Evolutionary conservation across 164 flowering plant genomes (phyloP).

Genomic region (Sedum album): DNA sequence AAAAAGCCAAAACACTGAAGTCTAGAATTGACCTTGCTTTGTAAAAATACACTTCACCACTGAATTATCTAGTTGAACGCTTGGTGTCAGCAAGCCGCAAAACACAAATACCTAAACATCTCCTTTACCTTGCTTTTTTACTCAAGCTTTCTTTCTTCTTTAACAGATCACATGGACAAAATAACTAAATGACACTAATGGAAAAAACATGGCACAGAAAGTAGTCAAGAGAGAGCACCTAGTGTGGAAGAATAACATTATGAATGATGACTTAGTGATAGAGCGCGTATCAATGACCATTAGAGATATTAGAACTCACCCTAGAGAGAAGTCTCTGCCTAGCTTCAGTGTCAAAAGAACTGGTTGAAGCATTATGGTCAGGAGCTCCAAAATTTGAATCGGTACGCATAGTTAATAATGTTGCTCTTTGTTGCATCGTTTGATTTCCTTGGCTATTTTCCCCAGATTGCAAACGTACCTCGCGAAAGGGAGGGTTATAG

Average conservation of each 20-base stretch:
- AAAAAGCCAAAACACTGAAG: too few species aligned
- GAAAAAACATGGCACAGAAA: background rate
- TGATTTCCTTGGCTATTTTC: background rate
- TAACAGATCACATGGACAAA: background rate
- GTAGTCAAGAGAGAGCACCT: background rate
- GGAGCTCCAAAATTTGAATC: background rate
- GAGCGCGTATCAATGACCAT: background rate
- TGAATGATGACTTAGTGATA: background rate
- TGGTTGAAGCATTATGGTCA: background rate
- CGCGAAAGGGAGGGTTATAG: background rate
- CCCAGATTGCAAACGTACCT: background rate
- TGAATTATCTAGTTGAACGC: background rate
- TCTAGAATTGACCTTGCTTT: too few species aligned
- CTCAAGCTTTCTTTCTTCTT: background rate
- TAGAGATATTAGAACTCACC: background rate
- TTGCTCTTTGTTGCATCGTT: background rate
- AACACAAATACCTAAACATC: background rate
- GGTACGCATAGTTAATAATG: background rate
- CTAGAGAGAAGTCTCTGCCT: background rate
- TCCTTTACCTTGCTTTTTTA: background rate
- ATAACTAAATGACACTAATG: background rate
- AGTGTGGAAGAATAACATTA: background rate
- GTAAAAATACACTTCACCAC: too few species aligned
- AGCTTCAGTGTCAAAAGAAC: background rate
- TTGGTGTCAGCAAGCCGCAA: background rate